Percentiles rank a stretch among this genome's conserved stretches.
These are phyloP conservation scores for Boletus bicolor DNA, from an alignment of 768 basidiomycete genomes.

Conservation along the genomic window DNA sequence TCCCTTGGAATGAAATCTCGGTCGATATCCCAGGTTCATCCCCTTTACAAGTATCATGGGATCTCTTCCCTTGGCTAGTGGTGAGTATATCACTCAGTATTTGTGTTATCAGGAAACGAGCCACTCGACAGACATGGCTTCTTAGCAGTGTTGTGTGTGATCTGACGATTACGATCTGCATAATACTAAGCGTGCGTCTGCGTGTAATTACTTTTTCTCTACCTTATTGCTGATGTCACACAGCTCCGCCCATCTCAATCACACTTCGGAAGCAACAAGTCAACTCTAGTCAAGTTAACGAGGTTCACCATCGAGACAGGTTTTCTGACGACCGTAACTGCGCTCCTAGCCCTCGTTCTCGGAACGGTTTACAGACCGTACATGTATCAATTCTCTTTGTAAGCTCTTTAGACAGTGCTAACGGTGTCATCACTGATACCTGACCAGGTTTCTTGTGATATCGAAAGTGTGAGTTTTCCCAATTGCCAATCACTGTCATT, in stretches of 20 bases:
- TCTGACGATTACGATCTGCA: constrained; percentile 10
- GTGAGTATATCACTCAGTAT: neutral
- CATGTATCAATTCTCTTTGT: constrained; percentile 11
- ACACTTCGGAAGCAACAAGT: neutral
- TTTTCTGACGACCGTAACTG: constrained; percentile 11
- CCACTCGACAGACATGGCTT: constrained; percentile 9
- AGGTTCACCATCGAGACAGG: constrained; percentile 17
- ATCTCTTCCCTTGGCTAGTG: neutral
- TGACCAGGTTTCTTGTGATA: neutral
- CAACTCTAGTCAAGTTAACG: constrained; percentile 1
- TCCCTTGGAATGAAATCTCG: neutral
- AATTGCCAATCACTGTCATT: neutral
- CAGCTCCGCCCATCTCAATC: constrained; percentile 7
- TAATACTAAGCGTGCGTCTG: constrained; percentile 3
- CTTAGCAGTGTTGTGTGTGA: constrained; percentile 12
- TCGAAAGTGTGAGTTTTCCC: constrained; percentile 5
- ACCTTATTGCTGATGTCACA: neutral
- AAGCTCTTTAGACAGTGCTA: neutral
- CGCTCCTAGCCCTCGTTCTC: constrained; percentile 8
- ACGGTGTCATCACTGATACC: neutral
- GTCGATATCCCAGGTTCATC: no score
- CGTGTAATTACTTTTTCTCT: no score
- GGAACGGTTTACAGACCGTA: neutral
- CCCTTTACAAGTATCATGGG: no score
- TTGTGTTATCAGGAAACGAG: no score